A percentile compares a stretch with the other conserved stretches of the same genome.
Evolutionary conservation across 2,329 filamentous ascomycete genomes (phyloP).

Genomic region (Fusarium graminum): DNA sequence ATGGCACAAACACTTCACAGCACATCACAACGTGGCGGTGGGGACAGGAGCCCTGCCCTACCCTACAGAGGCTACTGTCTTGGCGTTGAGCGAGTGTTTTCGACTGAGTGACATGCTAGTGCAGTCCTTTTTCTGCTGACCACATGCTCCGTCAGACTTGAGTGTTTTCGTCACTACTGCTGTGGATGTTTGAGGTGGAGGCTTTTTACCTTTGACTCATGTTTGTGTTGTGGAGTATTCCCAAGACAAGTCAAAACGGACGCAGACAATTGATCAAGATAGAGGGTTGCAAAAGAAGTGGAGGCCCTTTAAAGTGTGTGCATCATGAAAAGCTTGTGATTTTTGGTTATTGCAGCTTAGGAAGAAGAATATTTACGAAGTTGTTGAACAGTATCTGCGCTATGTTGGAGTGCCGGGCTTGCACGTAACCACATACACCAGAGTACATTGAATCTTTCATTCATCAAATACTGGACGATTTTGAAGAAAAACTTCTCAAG

Average conservation of each 20-base stretch:
- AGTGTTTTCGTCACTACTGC: constrained; percentile 9
- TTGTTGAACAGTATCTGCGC: constrained; percentile 1
- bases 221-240: constrained; percentile 14
- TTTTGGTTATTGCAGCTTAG: background rate
- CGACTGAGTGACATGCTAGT: constrained; percentile 16
- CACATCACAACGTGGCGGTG: constrained; percentile 40
- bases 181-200: constrained; percentile 8
- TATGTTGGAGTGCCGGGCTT: background rate
- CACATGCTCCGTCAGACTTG: constrained; percentile 7
- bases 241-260: background rate
- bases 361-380: background rate
- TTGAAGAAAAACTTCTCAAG: background rate
- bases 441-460: background rate
- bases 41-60: constrained; percentile 26
- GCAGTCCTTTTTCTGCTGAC: constrained; percentile 9
- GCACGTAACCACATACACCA: background rate
- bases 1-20: constrained; percentile 9
- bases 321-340: constrained; percentile 14
- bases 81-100: background rate
- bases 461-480: too few species aligned
- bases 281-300: constrained; percentile 15
- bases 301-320: constrained; percentile 34
- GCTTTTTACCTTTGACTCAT: constrained; percentile 1
- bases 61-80: constrained; percentile 25
- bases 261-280: background rate